Evolutionary conservation across 495 filamentous ascomycete species (phyloP).

Genomic region (Wilcoxina mikolae): DNA sequence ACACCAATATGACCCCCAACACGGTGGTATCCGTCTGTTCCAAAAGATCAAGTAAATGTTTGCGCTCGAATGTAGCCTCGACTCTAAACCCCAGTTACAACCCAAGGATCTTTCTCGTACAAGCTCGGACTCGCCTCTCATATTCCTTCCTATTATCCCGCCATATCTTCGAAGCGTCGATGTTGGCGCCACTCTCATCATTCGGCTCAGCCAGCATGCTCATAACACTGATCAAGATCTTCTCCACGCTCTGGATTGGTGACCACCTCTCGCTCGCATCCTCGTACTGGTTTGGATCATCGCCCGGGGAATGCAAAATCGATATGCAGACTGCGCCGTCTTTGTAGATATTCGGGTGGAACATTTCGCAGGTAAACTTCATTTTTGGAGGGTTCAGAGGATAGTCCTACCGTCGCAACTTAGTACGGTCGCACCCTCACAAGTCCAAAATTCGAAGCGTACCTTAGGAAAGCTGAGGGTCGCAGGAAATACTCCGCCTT

Average conservation of each 20-base stretch:
- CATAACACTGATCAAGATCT: constrained; percentile 82
- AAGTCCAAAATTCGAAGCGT: not conserved
- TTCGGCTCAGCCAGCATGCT: constrained; percentile 88
- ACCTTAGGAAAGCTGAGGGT: constrained; percentile 88
- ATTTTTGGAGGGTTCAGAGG: constrained; percentile 82
- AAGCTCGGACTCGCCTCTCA: constrained; percentile 65
- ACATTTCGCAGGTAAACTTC: constrained; percentile 76
- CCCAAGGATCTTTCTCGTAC: constrained; percentile 50
- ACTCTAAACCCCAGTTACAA: constrained; percentile 6
- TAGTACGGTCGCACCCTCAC: constrained; percentile 37
- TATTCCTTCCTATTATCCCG: constrained; percentile 63
- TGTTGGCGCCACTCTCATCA: constrained; percentile 87
- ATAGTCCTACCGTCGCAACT: constrained; percentile 51
- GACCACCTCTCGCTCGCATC: constrained; percentile 83
- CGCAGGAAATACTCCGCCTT: constrained; percentile 85
- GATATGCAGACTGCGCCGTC: constrained; percentile 89
- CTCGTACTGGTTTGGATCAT: constrained; percentile 94
- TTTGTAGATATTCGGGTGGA: constrained; percentile 91
- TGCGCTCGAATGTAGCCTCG: too few species aligned
- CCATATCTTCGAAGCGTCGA: constrained; percentile 80
- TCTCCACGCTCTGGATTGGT: constrained; percentile 94
- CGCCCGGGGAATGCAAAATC: constrained; percentile 89
- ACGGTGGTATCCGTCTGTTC: not conserved
- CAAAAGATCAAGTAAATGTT: too few species aligned
- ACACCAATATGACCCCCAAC: not conserved